Percentiles rank a stretch among this genome's conserved stretches.
Evolutionary conservation across 2,329 filamentous ascomycete genomes (phyloP).

Genomic region (Chaetomium globosum): DNA sequence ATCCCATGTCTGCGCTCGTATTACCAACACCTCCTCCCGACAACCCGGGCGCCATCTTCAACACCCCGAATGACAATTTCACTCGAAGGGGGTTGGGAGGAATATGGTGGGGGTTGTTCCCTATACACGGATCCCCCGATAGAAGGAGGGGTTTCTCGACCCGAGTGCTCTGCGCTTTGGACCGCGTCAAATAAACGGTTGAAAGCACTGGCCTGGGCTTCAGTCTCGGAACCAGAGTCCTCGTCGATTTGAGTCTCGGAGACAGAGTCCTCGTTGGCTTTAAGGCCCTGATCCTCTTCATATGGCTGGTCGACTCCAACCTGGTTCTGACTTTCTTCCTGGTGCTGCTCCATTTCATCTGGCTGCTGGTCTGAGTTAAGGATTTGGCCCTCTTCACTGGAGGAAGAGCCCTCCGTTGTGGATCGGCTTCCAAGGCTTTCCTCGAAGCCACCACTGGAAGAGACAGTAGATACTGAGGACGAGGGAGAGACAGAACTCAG

Average conservation of each 20-base stretch:
- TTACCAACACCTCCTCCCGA: neutral
- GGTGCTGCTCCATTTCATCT: neutral
- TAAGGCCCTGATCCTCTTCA: neutral
- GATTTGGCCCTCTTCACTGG: neutral
- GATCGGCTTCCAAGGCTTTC: neutral
- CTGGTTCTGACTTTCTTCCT: too few relatives aligned
- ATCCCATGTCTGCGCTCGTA: neutral
- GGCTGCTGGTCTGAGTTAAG: neutral
- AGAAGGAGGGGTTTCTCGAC: neutral
- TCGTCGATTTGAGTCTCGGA: neutral
- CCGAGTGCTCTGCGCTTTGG: neutral
- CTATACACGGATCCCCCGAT: neutral
- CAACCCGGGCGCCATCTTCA: neutral
- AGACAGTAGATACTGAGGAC: neutral
- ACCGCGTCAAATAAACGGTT: neutral
- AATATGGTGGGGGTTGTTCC: neutral
- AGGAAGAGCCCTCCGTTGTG: neutral
- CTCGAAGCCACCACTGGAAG: neutral
- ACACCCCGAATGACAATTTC: neutral
- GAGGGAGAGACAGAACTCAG: too few relatives aligned
- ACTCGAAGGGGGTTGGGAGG: neutral
- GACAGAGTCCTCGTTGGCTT: neutral
- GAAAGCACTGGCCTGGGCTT: neutral
- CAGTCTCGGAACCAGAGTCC: neutral
- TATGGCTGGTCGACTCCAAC: neutral